Evolutionary conservation across 441 rosid species (phyloP), one percentile per base, ranked within the genome.

Genomic region (Raphanus hybrid): DNA sequence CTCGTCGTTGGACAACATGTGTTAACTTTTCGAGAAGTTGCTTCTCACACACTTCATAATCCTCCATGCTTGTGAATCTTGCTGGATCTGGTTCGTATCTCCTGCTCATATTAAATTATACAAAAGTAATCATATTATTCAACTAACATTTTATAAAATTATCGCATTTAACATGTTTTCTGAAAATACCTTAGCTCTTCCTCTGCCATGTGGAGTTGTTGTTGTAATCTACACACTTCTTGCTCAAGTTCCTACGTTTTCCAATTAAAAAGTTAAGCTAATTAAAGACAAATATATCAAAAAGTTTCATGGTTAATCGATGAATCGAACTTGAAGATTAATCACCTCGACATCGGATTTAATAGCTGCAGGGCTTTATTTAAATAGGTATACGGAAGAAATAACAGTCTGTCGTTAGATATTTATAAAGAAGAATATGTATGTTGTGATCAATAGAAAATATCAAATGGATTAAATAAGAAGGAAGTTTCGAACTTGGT

Each of bases 11-110:
- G 15, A 78, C 68, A 62, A 90, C 87, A 73, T 84, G 81, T 48
- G 86, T 73, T 70, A 92, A 75, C 10, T 79, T 82, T 62, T 86
- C 87, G 6, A 85, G 74, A 35, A 92, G 93, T 67, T 83, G 82
- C 78, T 87, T 87, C 84, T 92, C 94, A 20, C 86, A 84, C 3
- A 86, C 83, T 66, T 88, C 93, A 43, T 84, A 84, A 8, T 92
- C 94, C 8, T 82, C 85, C 82, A 83, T 75, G 18, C 86, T 85
- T 3, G 88, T 78, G 41, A 84, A 70, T 73, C 83, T 83, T 14
- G 58, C 29, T 39, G 84, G 90, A 20, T 86, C 88, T 0, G 94
- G 93, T 81, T 88, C 91, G 70, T 84, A 87, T 58, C 71, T 81
- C 83, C 89, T 86, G 78, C 68, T 57, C 75, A 23, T 41, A 34